Conservation (phyloP, 2,329 filamentous ascomycete genomes). For the Pseudogymnoascus sp. region DNA sequence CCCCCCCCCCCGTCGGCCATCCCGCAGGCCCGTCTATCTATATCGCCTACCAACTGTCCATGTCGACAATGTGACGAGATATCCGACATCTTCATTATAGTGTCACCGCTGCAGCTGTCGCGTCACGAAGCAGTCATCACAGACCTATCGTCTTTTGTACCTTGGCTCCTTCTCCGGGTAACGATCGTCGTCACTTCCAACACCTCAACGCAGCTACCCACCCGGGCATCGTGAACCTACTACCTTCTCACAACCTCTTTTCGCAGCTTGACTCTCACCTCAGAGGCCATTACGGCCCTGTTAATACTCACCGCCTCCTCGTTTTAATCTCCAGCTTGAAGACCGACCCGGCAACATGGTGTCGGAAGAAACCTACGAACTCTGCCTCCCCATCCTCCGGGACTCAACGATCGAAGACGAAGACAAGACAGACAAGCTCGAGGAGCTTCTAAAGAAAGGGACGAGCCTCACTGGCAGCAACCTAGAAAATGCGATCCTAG, state of each 20-base stretch:
- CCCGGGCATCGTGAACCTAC: background rate
- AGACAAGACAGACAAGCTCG: slow-evolving; percentile 86
- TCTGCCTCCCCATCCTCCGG: slow-evolving; percentile 81
- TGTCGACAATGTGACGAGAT: slow-evolving; percentile 3
- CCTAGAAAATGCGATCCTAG: slow-evolving; percentile 83
- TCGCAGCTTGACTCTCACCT: background rate
- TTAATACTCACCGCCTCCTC: background rate
- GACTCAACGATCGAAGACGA: slow-evolving; percentile 79
- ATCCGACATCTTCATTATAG: background rate
- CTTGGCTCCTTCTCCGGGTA: background rate
- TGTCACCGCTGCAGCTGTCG: background rate
- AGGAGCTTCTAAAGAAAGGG: slow-evolving; percentile 73
- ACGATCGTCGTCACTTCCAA: background rate
- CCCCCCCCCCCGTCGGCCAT: background rate
- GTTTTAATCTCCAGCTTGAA: background rate
- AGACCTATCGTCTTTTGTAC: background rate
- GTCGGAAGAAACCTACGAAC: slow-evolving; percentile 84
- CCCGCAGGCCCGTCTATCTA: background rate
- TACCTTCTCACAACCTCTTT: background rate
- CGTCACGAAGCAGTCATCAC: background rate
- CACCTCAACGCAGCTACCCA: background rate
- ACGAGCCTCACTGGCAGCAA: slow-evolving; percentile 65
- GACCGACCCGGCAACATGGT: slow-evolving; percentile 51
- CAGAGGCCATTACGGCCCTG: background rate
- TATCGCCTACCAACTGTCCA: background rate